These are phyloP conservation scores for Phialocephala sp. DNA, from an alignment of 2,329 filamentous ascomycete species.

Conservation along the genomic window DNA sequence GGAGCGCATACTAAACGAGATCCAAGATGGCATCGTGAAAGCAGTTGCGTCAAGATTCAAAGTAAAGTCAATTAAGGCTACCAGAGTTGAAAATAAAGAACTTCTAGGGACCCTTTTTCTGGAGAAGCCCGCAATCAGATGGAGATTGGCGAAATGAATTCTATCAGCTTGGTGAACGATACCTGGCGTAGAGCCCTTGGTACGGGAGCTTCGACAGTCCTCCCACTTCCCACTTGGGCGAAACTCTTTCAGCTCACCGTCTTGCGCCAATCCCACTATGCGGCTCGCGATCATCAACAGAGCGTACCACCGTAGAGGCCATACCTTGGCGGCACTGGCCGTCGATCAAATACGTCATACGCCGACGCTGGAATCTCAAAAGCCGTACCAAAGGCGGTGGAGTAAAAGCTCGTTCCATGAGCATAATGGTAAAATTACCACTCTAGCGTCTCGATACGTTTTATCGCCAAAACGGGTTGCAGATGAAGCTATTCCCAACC, in stretches of 20 bases:
- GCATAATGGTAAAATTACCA: not conserved
- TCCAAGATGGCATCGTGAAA: not conserved
- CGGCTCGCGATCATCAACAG: not conserved
- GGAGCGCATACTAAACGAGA: conserved; percentile 8
- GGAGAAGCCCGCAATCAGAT: conserved; percentile 9
- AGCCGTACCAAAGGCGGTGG: not conserved
- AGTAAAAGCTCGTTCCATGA: not conserved
- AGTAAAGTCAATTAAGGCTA: not conserved
- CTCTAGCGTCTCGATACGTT: not conserved
- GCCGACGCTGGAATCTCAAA: not conserved
- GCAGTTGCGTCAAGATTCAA: not conserved
- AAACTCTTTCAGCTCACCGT: conserved; percentile 4
- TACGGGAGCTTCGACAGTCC: not conserved
- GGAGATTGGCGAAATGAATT: not conserved
- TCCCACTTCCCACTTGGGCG: not conserved
- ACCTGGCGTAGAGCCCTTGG: not conserved
- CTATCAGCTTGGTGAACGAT: not conserved
- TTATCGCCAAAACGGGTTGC: not conserved
- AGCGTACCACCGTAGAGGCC: not conserved
- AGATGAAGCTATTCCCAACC: conserved; percentile 14
- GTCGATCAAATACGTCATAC: conserved; percentile 8
- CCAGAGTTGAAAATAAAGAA: not conserved
- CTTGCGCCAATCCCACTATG: not conserved
- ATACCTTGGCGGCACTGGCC: not conserved
- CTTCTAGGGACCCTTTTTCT: not conserved